Evolutionary conservation across 805 yeast species (phyloP).

Genomic region (Metschnikowia lachancei): DNA sequence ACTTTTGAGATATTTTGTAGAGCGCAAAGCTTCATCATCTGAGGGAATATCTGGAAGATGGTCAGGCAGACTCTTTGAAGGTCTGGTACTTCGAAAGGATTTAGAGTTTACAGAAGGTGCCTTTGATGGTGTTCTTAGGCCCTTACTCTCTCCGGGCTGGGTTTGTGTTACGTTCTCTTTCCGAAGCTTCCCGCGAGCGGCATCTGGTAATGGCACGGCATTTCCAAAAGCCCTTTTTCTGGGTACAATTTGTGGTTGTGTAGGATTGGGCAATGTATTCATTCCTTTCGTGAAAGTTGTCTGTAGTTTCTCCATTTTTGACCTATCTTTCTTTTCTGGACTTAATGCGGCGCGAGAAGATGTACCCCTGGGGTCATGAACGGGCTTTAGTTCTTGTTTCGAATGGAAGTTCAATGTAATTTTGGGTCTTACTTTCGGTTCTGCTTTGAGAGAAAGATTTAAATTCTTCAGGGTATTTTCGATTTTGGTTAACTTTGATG

Average conservation of each 20-base stretch:
- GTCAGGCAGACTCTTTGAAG: not conserved
- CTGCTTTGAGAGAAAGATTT: not conserved
- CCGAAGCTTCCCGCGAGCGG: conserved; percentile 29
- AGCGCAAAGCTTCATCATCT: conserved; percentile 33
- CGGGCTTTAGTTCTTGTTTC: conserved; percentile 1
- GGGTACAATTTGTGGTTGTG: not conserved
- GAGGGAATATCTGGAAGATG: conserved; percentile 40
- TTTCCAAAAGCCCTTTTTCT: conserved; percentile 24
- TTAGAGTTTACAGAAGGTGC: not conserved
- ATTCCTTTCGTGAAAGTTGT: not conserved
- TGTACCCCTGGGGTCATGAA: not conserved
- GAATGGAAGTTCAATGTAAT: not conserved
- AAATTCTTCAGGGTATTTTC: not conserved
- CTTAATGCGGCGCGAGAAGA: not conserved
- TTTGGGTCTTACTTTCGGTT: not conserved
- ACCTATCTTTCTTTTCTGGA: conserved; percentile 2
- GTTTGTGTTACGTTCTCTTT: conserved; percentile 4
- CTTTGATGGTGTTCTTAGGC: not conserved
- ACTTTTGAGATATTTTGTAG: conserved; percentile 17
- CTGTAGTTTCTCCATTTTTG: not conserved
- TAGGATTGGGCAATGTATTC: not conserved
- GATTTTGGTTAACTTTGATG: not conserved
- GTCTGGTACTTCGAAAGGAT: not conserved
- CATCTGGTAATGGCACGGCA: conserved; percentile 39
- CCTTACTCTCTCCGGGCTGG: not conserved